phyloP scores from a whole-genome alignment of 2,329 filamentous ascomycete genomes.

The Parascedosporium putredinis region DNA sequence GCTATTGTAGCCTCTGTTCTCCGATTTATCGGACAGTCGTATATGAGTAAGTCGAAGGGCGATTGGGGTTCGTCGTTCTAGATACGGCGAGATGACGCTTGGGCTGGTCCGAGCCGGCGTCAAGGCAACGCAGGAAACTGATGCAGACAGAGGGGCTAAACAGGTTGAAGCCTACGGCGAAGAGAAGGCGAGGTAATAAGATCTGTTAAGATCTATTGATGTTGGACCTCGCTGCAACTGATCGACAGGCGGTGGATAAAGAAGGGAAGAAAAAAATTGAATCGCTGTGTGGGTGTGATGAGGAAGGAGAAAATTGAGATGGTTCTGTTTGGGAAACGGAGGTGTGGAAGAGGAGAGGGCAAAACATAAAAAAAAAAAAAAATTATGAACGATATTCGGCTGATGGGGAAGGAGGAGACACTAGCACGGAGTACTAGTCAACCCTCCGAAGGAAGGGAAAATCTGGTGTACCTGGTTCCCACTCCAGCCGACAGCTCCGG shows the following conservation, averaged over 20 bases:
- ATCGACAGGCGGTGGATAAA: background rate
- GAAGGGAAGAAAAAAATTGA: background rate
- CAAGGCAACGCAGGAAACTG: background rate
- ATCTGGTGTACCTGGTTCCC: slow-evolving; percentile 4
- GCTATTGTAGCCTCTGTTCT: background rate
- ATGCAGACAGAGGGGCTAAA: slow-evolving; percentile 2
- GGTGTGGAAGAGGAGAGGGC: slow-evolving; percentile 8
- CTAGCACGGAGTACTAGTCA: slow-evolving; percentile 9
- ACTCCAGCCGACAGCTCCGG: background rate
- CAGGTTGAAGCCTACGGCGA: background rate
- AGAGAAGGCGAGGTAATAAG: background rate
- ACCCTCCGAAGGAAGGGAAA: slow-evolving; percentile 6
- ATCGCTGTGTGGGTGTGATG: background rate
- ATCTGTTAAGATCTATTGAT: slow-evolving; percentile 1
- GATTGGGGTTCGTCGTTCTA: background rate
- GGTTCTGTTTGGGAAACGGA: slow-evolving; percentile 4
- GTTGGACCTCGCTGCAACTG: background rate
- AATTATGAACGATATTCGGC: slow-evolving; percentile 9
- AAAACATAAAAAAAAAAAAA: slow-evolving; percentile 8
- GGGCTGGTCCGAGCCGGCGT: background rate
- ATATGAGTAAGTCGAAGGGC: background rate
- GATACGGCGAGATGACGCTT: background rate
- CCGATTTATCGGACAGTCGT: background rate
- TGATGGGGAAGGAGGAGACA: slow-evolving; percentile 9
- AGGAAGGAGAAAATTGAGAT: background rate